phyloP scores from a whole-genome alignment of 2,329 filamentous ascomycete species.

The Pseudogymnoascus sp. region DNA sequence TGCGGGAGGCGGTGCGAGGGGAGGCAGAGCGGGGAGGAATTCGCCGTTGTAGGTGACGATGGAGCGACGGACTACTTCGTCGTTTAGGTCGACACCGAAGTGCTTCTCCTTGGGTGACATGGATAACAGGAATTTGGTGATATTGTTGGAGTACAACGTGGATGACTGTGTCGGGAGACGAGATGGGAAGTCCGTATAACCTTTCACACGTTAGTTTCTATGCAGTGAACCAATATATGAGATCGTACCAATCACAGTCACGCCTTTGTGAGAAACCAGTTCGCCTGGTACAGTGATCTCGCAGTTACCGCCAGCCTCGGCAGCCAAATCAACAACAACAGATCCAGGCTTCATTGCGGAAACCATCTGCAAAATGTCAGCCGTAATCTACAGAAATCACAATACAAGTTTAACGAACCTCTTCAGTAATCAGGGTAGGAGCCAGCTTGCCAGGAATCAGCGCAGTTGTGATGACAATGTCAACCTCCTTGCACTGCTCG shows the following conservation, averaged over 20 bases:
- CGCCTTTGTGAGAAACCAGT: conserved; percentile 62
- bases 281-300: conserved; percentile 71
- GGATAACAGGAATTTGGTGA: conserved; percentile 78
- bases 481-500: conserved; percentile 77
- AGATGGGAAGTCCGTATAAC: conserved; percentile 82
- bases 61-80: conserved; percentile 78
- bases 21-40: conserved; percentile 66
- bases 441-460: conserved; percentile 78
- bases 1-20: conserved; percentile 51
- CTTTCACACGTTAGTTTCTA: conserved; percentile 30
- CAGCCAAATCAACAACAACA: conserved; percentile 79
- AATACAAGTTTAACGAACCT: conserved; percentile 27
- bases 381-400: neutral
- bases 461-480: conserved; percentile 91
- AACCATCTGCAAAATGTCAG: conserved; percentile 44
- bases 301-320: conserved; percentile 83
- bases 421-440: conserved; percentile 74
- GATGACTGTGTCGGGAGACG: conserved; percentile 82
- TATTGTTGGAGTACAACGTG: conserved; percentile 88
- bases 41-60: conserved; percentile 75
- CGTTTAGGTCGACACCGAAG: conserved; percentile 71
- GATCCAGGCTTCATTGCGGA: conserved; percentile 75
- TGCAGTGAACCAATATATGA: neutral
- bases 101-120: conserved; percentile 70
- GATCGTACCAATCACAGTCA: conserved; percentile 69